Evolutionary conservation across 2,329 filamentous ascomycete species (phyloP), one percentile per base, ranked within the genome.

Genomic region (Fusarium marasasianum): DNA sequence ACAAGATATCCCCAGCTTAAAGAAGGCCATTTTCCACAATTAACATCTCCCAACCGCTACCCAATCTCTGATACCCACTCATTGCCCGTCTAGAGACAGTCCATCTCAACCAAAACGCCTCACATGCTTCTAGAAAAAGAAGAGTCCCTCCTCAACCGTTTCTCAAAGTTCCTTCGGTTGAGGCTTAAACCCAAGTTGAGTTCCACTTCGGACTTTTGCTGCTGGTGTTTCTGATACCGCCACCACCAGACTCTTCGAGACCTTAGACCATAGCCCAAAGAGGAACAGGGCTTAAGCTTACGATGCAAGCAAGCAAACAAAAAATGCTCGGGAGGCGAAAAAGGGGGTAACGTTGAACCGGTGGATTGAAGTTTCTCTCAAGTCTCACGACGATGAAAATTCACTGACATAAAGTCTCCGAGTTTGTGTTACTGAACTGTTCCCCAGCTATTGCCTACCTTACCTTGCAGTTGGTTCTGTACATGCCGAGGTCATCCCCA

Each of bases 181-280:
- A 38, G 54, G 58, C 47, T 66, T 61, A 50, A 59, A 69, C 48
- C 68, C 56, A 45, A 12, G 35, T 41, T n/a, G 35, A 69, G 37
- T 24, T 44, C 26, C 63, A 50, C 41, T 47, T 57, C 33, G 29
- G 22, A 20, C 55, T 56, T 35, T 20, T 37, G 35, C 29, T 47
- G 35, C 37, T 43, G n/a, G 45, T 41, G 35, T 50, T 37, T 50
- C 55, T 50, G 44, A 43, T 59, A 20, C 57, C 63, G 72, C 72
- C 72, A 72, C 67, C 67, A 26, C 66, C 48, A 72, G 72, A 75
- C 51, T 47, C 72, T 74, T 74, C 72, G 60, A 74, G 72, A 51
- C 72, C 69, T 47, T 18, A 35, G 31, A 31, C 63, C 41, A 54
- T 51, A 22, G 47, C 68, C 59, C 11, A 60, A 72, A 72, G 26